Evolutionary conservation across 257 asterid genomes (phyloP), one percentile per base, ranked within the genome.

Genomic region (Capsicum rhomboideum): DNA sequence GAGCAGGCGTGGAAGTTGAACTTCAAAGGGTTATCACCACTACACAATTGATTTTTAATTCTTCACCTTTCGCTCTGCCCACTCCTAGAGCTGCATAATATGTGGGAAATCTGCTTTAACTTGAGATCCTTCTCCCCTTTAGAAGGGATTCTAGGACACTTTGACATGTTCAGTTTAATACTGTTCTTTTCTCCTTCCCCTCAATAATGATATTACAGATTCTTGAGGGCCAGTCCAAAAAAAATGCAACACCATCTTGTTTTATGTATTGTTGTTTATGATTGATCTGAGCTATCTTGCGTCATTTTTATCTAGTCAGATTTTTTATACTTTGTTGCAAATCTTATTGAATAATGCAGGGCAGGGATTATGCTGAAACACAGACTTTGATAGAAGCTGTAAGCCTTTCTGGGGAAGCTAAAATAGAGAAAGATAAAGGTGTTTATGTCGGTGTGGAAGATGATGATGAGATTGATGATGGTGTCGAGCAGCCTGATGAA

Each of bases 371-470:
- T 29, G 67, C 56, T 68, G 85, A 44, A 82, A 82, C 26, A 55
- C 77, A 82, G 50, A 49, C 29, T 52, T 74, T 10, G 59, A 71
- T 50, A 31, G 85, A 64, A 67, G 63, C 52, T 82, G 69, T 49
- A 82, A 82, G 49, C 61, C 84, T 66, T 29, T 66, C 66, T 66
- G 59, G 44, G 12, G 17, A 64, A 67, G 52, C 85, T 52, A 55
- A 68, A 31, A 13, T 50, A 86, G 79, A 83, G 31, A 86, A 86
- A 84, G 92, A 88, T 87, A 85, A 91, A 90, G 97, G 94, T 68
- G 89, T 64, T 68, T 90, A 91, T 87, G 90, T 91, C 86, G 96
- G 96, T 46, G 82, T 87, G 37, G 93, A 91, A 64, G 95, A 93
- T 79, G 95, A 91, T 63, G 86, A 74, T 53, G 86, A 84, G 16